Percentiles rank a stretch among this genome's conserved stretches.
phyloP scores from a whole-genome alignment of 768 basidiomycete genomes.

The Boletellus ananas region DNA sequence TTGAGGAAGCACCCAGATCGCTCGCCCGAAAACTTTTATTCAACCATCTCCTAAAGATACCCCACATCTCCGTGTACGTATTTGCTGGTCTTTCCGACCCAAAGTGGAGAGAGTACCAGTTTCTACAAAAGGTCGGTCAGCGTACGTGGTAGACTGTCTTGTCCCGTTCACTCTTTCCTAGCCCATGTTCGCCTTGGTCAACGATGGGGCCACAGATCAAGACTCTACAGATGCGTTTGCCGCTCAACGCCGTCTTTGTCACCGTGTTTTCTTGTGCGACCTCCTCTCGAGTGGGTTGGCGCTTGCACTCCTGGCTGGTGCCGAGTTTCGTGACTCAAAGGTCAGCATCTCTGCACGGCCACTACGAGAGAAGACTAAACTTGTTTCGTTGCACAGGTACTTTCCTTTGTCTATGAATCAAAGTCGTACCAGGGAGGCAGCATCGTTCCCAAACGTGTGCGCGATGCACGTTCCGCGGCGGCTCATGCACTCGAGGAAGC shows the following conservation, averaged over 20 bases:
- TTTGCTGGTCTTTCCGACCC: slow-evolving; percentile 47
- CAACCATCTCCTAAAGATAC: slow-evolving; percentile 41
- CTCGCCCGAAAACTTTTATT: slow-evolving; percentile 52
- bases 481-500: slow-evolving; percentile 7
- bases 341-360: slow-evolving; percentile 27
- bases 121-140: slow-evolving; percentile 37
- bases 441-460: slow-evolving; percentile 11
- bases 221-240: slow-evolving; percentile 8
- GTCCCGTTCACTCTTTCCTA: slow-evolving; percentile 24
- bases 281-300: slow-evolving; percentile 49
- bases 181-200: slow-evolving; percentile 66
- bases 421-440: slow-evolving; percentile 23
- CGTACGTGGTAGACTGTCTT: background rate
- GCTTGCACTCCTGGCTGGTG: slow-evolving; percentile 48
- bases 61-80: slow-evolving; percentile 40
- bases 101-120: slow-evolving; percentile 45
- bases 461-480: slow-evolving; percentile 6
- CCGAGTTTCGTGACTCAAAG: slow-evolving; percentile 63
- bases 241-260: slow-evolving; percentile 37
- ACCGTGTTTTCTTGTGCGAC: slow-evolving; percentile 48
- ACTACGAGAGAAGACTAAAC: background rate
- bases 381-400: slow-evolving; percentile 38
- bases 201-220: slow-evolving; percentile 44
- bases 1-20: slow-evolving; percentile 42
- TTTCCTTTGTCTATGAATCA: slow-evolving; percentile 54